phyloP scores from a whole-genome alignment of 805 yeast genomes.

The Schizosaccharomyces octosporus region DNA sequence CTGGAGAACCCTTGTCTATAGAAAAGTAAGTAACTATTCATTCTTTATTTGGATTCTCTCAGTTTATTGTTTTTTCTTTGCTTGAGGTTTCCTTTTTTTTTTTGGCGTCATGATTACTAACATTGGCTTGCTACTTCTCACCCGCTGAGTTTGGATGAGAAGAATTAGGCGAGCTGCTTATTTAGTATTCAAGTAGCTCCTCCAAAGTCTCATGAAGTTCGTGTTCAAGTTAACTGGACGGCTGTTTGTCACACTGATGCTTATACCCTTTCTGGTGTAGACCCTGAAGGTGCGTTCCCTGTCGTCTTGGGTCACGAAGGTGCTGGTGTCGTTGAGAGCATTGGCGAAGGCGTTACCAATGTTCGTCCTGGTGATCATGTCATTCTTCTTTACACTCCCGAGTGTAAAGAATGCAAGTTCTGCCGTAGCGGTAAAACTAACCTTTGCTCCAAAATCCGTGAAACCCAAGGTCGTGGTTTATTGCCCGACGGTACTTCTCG shows the following conservation, averaged over 20 bases:
- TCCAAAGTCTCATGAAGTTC: constrained; percentile 91
- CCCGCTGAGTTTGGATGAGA: background rate
- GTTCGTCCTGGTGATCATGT: constrained; percentile 89
- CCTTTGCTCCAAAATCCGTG: constrained; percentile 84
- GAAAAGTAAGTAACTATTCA: constrained; percentile 25
- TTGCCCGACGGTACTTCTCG: constrained; percentile 97
- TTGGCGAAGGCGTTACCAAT: constrained; percentile 79
- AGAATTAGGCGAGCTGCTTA: background rate
- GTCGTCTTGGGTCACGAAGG: constrained; percentile 90
- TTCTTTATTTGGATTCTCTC: no score
- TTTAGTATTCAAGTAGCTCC: constrained; percentile 51
- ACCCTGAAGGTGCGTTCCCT: constrained; percentile 93
- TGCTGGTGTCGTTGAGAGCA: constrained; percentile 84
- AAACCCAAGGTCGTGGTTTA: constrained; percentile 92
- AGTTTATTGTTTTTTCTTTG: no score
- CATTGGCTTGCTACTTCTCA: background rate
- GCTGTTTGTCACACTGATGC: constrained; percentile 99
- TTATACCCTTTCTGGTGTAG: constrained; percentile 77
- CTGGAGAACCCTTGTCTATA: constrained; percentile 33
- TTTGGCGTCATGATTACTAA: background rate
- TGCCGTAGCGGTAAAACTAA: constrained; percentile 90
- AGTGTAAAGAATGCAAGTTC: constrained; percentile 84
- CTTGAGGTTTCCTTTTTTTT: no score
- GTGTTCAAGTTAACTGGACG: constrained; percentile 64
- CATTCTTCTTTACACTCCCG: constrained; percentile 85